These are phyloP conservation scores for Chaetomiaceae sp. DNA, from an alignment of 2,329 filamentous ascomycete genomes.

Conservation along the genomic window DNA sequence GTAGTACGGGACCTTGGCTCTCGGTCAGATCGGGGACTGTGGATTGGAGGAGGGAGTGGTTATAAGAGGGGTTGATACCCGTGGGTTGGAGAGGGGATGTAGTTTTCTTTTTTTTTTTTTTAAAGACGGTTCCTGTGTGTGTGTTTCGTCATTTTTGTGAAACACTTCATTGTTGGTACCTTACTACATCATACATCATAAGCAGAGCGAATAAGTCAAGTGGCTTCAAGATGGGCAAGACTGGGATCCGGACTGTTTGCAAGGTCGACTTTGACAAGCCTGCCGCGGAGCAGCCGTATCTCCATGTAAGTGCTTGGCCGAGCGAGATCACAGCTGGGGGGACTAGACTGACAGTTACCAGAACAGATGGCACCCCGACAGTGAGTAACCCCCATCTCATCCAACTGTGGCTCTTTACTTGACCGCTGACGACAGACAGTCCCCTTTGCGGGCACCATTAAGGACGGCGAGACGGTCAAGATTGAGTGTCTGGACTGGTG, in stretches of 20 bases:
- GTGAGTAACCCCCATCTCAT: conserved; percentile 41
- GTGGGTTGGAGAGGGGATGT: too few species aligned
- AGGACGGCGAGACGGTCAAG: conserved; percentile 82
- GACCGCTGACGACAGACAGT: conserved; percentile 44
- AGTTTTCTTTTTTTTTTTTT: too few species aligned
- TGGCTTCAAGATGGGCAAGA: conserved; percentile 35
- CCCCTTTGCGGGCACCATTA: conserved; percentile 66
- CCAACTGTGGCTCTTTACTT: background rate
- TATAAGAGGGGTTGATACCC: too few species aligned
- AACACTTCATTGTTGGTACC: too few species aligned
- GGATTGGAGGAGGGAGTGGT: too few species aligned
- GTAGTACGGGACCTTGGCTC: too few species aligned
- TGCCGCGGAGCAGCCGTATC: conserved; percentile 60
- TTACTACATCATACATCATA: too few species aligned
- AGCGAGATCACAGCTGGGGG: too few species aligned
- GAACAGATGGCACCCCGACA: conserved; percentile 93
- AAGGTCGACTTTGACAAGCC: conserved; percentile 70
- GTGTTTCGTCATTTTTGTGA: too few species aligned
- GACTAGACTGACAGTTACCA: conserved; percentile 30
- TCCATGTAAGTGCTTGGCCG: conserved; percentile 55
- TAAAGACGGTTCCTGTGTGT: too few species aligned
- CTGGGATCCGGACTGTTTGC: conserved; percentile 62
- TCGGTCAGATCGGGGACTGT: too few species aligned
- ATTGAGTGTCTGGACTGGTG: conserved; percentile 86
- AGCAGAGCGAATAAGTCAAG: too few species aligned